Evolutionary conservation across 352 stramenopile genomes (phyloP).

Genomic region (Pythium diclinum): DNA sequence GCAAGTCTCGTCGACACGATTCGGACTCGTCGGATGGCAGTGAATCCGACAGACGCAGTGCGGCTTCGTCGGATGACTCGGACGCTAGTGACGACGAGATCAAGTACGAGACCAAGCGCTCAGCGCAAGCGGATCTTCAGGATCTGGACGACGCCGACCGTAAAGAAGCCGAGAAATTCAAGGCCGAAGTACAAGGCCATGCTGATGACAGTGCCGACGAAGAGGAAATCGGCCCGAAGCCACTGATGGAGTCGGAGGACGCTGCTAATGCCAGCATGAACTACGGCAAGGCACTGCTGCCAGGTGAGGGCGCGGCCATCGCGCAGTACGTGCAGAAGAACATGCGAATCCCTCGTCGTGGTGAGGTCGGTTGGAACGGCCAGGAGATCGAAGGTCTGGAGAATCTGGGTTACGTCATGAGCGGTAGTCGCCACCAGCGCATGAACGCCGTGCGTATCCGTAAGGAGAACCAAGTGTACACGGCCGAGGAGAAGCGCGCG

Average conservation of each 20-base stretch:
- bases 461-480: slow-evolving; percentile 99
- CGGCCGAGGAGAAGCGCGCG: slow-evolving; percentile 96
- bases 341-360: slow-evolving; percentile 97
- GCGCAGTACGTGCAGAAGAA: slow-evolving; percentile 99
- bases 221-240: slow-evolving; percentile 86
- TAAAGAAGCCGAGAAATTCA: slow-evolving; percentile 85
- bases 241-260: slow-evolving; percentile 47
- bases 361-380: slow-evolving; percentile 96
- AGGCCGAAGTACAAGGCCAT: slow-evolving; percentile 76
- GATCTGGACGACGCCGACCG: slow-evolving; percentile 59
- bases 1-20: slow-evolving; percentile 28
- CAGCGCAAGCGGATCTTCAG: slow-evolving; percentile 11
- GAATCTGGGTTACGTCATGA: slow-evolving; percentile 96
- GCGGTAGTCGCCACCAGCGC: slow-evolving; percentile 93
- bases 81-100: not conserved
- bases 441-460: slow-evolving; percentile 99
- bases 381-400: slow-evolving; percentile 97
- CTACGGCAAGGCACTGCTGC: slow-evolving; percentile 92
- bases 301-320: slow-evolving; percentile 94
- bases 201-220: slow-evolving; percentile 62
- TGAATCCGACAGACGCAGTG: slow-evolving; percentile 18
- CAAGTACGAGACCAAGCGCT: not conserved
- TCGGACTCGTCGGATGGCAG: slow-evolving; percentile 21
- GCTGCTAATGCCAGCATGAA: slow-evolving; percentile 52
- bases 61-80: slow-evolving; percentile 6